Evolutionary conservation across 345 rosid species (phyloP).

Genomic region (Euphorbia tirucalli): DNA sequence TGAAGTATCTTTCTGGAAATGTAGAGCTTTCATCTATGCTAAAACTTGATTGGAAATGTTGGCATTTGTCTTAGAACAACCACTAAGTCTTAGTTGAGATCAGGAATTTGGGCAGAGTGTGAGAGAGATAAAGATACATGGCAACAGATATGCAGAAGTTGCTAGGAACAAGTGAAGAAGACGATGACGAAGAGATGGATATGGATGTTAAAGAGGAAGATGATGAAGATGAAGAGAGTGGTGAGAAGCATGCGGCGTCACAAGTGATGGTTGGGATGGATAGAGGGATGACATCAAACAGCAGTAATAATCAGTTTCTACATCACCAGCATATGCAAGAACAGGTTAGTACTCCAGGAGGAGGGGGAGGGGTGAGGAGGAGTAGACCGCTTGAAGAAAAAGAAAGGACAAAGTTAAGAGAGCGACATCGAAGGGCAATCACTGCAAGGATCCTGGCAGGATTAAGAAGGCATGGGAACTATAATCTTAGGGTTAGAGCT

Average conservation of each 20-base stretch:
- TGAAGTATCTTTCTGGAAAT: slow-evolving; percentile 19
- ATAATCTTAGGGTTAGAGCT: slow-evolving; percentile 97
- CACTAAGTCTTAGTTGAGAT: slow-evolving; percentile 22
- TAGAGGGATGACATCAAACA: slow-evolving; percentile 39
- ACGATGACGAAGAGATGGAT: slow-evolving; percentile 87
- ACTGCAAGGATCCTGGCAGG: slow-evolving; percentile 98
- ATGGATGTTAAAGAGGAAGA: slow-evolving; percentile 92
- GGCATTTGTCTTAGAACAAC: slow-evolving; percentile 17
- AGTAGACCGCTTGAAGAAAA: slow-evolving; percentile 88
- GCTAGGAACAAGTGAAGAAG: slow-evolving; percentile 75
- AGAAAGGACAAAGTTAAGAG: slow-evolving; percentile 95
- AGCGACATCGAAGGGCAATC: slow-evolving; percentile 93
- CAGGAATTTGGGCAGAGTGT: slow-evolving; percentile 10
- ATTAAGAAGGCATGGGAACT: slow-evolving; percentile 91
- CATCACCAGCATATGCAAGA: slow-evolving; percentile 67
- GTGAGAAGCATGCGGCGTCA: slow-evolving; percentile 47
- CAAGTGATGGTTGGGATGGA: slow-evolving; percentile 49
- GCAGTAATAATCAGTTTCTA: slow-evolving; percentile 54
- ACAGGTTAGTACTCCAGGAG: slow-evolving; percentile 69
- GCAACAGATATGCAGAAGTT: slow-evolving; percentile 80
- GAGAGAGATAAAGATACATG: slow-evolving; percentile 39
- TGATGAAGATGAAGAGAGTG: slow-evolving; percentile 49
- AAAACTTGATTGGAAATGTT: slow-evolving; percentile 20
- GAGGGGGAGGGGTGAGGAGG: slow-evolving; percentile 63
- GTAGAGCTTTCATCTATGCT: slow-evolving; percentile 14